Conservation (phyloP, 75 land plant genomes). For the Selaginella moellendorffii region DNA sequence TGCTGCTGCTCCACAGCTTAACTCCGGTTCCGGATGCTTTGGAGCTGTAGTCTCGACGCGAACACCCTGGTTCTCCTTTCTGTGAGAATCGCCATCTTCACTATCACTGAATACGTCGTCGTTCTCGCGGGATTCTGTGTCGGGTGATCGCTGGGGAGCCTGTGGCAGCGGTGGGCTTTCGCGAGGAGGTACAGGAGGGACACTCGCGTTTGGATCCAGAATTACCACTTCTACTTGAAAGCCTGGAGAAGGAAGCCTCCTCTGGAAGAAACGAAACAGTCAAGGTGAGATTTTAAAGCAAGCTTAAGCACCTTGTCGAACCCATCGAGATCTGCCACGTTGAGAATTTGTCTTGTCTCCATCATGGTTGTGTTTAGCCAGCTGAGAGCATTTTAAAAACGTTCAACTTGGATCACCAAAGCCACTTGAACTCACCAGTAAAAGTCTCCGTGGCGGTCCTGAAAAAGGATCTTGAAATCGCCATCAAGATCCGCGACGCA, state of each 20-base stretch:
- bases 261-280: conserved; percentile 44
- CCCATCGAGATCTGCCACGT: conserved; percentile 72
- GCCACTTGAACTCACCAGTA: conserved; percentile 64
- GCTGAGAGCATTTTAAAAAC: conserved; percentile 22
- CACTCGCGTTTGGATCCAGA: conserved; percentile 49
- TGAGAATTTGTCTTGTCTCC: conserved; percentile 67
- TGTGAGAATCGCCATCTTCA: conserved; percentile 33
- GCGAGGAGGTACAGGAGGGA: conserved; percentile 18
- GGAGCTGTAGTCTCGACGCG: conserved; percentile 1
- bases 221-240: conserved; percentile 89
- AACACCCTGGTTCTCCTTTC: neutral
- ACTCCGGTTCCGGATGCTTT: conserved; percentile 6
- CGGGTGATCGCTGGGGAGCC: no score
- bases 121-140: conserved; percentile 28
- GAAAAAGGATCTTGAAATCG: conserved; percentile 88
- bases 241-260: conserved; percentile 96
- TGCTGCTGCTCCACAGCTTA: no score
- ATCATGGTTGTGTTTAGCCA: conserved; percentile 98
- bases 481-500: conserved; percentile 81
- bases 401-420: neutral
- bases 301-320: conserved; percentile 78
- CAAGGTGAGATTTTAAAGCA: neutral
- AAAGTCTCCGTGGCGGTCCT: conserved; percentile 97
- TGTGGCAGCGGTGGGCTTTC: no score
- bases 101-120: conserved; percentile 79